Percentiles rank a stretch among this genome's conserved stretches.
Evolutionary conservation across 1,284 basidiomycete genomes (phyloP).

Genomic region (Dichomitus squalens): DNA sequence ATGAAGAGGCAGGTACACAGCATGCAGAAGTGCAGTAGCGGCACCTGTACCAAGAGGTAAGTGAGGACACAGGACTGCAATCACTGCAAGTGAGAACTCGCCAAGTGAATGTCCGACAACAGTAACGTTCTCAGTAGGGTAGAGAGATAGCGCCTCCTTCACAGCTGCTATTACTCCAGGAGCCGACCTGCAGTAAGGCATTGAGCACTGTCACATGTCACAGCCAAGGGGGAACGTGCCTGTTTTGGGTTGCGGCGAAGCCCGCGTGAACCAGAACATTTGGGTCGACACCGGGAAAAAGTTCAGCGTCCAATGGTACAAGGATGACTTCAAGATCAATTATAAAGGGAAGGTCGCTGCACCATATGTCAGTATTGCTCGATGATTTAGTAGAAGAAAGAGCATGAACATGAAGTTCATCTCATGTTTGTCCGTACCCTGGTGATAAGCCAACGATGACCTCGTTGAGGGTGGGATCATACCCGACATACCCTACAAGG

Average conservation of each 20-base stretch:
- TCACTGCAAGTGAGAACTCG: conserved; percentile 2
- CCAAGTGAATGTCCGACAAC: conserved; percentile 44
- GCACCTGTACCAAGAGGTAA: conserved; percentile 31
- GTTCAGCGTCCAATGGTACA: conserved; percentile 35
- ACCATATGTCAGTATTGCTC: not conserved
- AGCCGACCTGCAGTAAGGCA: conserved; percentile 25
- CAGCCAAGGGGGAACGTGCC: conserved; percentile 34
- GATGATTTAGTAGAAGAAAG: not conserved
- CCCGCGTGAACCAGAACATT: conserved; percentile 52
- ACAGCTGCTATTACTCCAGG: conserved; percentile 37
- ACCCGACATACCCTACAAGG: conserved; percentile 11
- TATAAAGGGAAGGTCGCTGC: conserved; percentile 29
- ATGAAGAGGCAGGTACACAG: conserved; percentile 46
- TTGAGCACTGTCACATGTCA: not conserved
- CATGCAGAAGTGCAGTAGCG: conserved; percentile 47
- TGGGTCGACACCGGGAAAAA: conserved; percentile 55
- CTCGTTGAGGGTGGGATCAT: conserved; percentile 4
- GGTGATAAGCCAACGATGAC: conserved; percentile 9
- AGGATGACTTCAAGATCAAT: conserved; percentile 50
- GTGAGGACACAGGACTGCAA: not conserved
- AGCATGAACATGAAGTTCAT: not conserved
- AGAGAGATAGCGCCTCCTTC: conserved; percentile 30
- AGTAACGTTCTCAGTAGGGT: conserved; percentile 33
- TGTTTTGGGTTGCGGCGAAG: conserved; percentile 50
- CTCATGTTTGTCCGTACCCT: conserved; percentile 5